Percentiles rank a stretch among this genome's conserved stretches.
Conservation (phyloP, 805 yeast species). For the Wickerhamomyces strasburgensis region DNA sequence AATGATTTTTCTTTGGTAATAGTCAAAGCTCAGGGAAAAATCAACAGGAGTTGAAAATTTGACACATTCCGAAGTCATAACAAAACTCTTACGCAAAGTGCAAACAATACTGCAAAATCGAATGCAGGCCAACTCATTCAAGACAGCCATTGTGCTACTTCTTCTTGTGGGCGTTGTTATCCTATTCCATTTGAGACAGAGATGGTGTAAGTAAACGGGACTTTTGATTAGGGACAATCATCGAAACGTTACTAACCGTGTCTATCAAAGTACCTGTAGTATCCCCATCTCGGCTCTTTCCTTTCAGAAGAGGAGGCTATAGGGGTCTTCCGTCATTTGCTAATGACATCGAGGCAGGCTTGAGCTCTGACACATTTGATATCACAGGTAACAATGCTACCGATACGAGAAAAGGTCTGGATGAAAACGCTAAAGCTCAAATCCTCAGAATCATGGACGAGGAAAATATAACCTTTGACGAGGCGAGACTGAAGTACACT, state of each 20-base stretch:
- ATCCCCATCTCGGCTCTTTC: neutral
- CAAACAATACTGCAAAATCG: too few species aligned
- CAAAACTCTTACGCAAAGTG: too few species aligned
- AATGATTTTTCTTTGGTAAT: too few species aligned
- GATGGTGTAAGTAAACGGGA: constrained; percentile 21
- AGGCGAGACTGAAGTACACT: constrained; percentile 57
- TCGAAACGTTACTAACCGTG: too few species aligned
- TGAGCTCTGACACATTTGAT: constrained; percentile 56
- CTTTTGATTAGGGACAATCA: too few species aligned
- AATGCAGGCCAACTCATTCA: neutral
- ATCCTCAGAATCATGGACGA: constrained; percentile 51
- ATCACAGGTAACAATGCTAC: constrained; percentile 39
- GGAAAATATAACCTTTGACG: constrained; percentile 53
- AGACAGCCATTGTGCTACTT: neutral
- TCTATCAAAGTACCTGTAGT: neutral
- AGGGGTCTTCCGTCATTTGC: constrained; percentile 29
- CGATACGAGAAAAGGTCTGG: constrained; percentile 62
- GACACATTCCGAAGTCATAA: too few species aligned
- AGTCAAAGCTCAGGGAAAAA: too few species aligned
- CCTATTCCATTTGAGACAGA: constrained; percentile 11
- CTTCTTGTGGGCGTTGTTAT: neutral
- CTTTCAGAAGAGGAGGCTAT: constrained; percentile 25
- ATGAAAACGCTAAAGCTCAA: constrained; percentile 44
- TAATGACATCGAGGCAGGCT: constrained; percentile 52
- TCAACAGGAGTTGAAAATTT: too few species aligned